These are phyloP conservation scores for Fusarium pseudocircinatum DNA, from an alignment of 2,329 filamentous ascomycete species.

Conservation along the genomic window DNA sequence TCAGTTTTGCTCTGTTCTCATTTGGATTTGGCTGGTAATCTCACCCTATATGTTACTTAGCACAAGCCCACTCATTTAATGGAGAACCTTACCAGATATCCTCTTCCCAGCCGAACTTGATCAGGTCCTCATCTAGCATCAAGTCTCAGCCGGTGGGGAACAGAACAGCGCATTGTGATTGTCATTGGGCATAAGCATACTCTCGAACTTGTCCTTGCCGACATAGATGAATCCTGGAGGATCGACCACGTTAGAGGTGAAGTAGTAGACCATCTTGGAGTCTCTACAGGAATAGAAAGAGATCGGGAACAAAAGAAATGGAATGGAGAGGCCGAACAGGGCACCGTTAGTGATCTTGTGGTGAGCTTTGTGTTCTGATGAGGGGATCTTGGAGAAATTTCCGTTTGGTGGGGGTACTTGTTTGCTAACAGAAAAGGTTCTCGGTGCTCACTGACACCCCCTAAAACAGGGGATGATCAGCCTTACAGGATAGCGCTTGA, in stretches of 20 bases:
- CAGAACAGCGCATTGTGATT: slow-evolving; percentile 4
- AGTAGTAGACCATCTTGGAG: slow-evolving; percentile 88
- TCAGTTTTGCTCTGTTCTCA: neutral
- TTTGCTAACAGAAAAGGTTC: slow-evolving; percentile 11
- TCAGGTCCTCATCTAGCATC: slow-evolving; percentile 87
- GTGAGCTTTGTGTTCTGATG: slow-evolving; percentile 4
- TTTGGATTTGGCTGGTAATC: neutral
- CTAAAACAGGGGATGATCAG: neutral
- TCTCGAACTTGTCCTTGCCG: slow-evolving; percentile 99
- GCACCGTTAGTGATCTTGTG: neutral
- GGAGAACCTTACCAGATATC: slow-evolving; percentile 80
- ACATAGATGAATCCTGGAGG: slow-evolving; percentile 92
- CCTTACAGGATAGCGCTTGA: neutral
- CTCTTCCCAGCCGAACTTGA: slow-evolving; percentile 92
- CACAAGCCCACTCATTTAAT: neutral
- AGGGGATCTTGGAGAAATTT: slow-evolving; percentile 42
- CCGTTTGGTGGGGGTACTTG: slow-evolving; percentile 20
- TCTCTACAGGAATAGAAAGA: neutral
- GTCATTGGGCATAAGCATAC: slow-evolving; percentile 61
- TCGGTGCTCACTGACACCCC: neutral
- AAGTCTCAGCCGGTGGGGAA: slow-evolving; percentile 30
- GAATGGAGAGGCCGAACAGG: neutral
- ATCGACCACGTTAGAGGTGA: slow-evolving; percentile 83
- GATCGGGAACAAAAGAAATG: neutral
- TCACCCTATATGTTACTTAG: slow-evolving; percentile 36